These are phyloP conservation scores for Neurospora sp. DNA, from an alignment of 2,329 filamentous ascomycete species.

Conservation along the genomic window DNA sequence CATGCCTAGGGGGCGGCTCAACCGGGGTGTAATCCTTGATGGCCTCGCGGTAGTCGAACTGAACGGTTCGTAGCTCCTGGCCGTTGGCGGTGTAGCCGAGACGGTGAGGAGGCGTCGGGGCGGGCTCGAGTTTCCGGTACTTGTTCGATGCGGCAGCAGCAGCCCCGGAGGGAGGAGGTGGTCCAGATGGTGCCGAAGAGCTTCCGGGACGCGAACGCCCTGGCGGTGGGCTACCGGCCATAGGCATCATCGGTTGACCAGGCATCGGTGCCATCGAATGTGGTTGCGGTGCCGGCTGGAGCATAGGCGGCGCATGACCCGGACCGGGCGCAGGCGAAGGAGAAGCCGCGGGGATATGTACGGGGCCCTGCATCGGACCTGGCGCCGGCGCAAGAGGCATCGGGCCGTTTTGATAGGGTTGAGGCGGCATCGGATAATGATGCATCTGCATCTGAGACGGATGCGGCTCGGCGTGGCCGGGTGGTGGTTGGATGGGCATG, in stretches of 20 bases:
- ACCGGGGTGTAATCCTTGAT: constrained; percentile 48
- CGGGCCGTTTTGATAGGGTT: constrained; percentile 9
- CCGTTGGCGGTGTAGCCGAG: constrained; percentile 34
- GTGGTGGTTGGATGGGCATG: constrained; percentile 10
- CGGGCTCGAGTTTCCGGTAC: constrained; percentile 49
- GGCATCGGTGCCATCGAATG: neutral
- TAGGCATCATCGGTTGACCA: neutral
- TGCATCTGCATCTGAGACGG: constrained; percentile 12
- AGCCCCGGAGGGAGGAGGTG: neutral
- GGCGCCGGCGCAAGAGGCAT: constrained; percentile 3
- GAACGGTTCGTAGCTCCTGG: constrained; percentile 47
- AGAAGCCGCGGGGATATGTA: neutral
- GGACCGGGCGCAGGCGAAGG: neutral
- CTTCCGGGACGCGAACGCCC: constrained; percentile 22
- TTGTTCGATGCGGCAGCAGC: constrained; percentile 25
- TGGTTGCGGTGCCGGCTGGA: constrained; percentile 4
- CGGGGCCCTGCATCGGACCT: neutral
- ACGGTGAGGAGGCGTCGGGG: constrained; percentile 42
- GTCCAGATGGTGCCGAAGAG: constrained; percentile 20
- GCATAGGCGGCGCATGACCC: constrained; percentile 6
- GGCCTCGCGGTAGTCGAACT: constrained; percentile 42
- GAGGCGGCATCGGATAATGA: constrained; percentile 12
- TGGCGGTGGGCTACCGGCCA: constrained; percentile 19
- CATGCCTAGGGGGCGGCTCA: constrained; percentile 44
- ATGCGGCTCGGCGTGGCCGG: constrained; percentile 5